Percentiles rank a stretch among this genome's conserved stretches.
These are phyloP conservation scores for Excoecaria agallocha DNA, from an alignment of 345 rosid species.

Conservation along the genomic window DNA sequence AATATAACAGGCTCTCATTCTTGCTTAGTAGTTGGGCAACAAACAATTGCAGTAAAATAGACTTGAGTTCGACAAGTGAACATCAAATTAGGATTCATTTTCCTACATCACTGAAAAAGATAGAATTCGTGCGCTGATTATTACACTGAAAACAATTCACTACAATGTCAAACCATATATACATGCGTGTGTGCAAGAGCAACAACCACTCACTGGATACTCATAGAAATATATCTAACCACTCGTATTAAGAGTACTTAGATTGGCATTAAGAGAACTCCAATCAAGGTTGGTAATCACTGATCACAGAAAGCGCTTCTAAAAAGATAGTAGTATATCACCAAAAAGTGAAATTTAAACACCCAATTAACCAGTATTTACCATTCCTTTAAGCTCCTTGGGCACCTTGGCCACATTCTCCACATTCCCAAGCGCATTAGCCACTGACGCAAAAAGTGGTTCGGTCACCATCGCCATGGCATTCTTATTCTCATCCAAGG, in stretches of 20 bases:
- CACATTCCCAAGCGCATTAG: slow-evolving; percentile 81
- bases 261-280: background rate
- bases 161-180: too few species aligned
- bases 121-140: background rate
- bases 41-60: background rate
- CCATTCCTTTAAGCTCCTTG: slow-evolving; percentile 86
- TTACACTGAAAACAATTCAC: too few species aligned
- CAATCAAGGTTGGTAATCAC: too few species aligned
- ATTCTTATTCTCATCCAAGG: slow-evolving; percentile 86
- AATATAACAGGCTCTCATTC: background rate
- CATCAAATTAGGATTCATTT: too few species aligned
- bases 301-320: background rate
- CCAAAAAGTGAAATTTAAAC: background rate
- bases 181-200: too few species aligned
- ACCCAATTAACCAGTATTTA: slow-evolving; percentile 17
- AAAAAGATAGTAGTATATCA: background rate
- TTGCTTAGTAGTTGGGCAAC: background rate
- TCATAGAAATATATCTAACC: background rate
- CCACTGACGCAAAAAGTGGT: slow-evolving; percentile 83
- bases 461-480: slow-evolving; percentile 98
- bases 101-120: background rate
- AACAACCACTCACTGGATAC: background rate
- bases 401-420: slow-evolving; percentile 81
- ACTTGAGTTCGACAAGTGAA: background rate
- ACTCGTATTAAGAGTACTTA: background rate